Base-by-base conservation (phyloP, 2,329 filamentous ascomycete genomes). In the Phaeosphaeriaceae sp. region DNA sequence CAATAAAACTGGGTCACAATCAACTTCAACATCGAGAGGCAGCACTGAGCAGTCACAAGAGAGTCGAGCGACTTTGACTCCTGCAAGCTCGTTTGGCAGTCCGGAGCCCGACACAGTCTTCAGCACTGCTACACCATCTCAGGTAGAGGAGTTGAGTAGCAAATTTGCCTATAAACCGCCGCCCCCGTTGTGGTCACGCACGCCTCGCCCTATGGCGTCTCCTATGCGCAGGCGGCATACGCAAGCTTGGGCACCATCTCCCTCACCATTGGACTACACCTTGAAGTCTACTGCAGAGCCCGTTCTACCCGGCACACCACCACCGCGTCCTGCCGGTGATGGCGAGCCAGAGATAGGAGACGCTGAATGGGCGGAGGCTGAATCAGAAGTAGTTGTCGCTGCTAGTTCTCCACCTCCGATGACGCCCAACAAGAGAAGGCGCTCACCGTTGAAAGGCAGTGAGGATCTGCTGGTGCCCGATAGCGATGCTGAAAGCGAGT, bases 381-480 rank as follows among this genome's bases (percentile, higher is more conserved):
- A 76, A 51, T 60, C 74, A 2, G 69, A 77, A 50, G 58, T 76
- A 0, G 61, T 76, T 17, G 65, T 78, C 17, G 71, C 74, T 40
- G 67, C 72, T 7, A 74, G 70, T 33, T 68, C 58, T 41, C 73
- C 63, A 47, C 70, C 56, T 36, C 61, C 62, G 19, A 59, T 68
- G 10, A 62, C 69, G 11, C 61, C 69, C 25, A 51, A 56, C 6
- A 67, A 65, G 17, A 61, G 67, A 25, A 58, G 65, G 40, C 57
- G 62, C 25, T 65, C 66, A 15, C 62, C 67, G 1, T 48, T 75
- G 7, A 77, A 78, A 57, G 81, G 81, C 13, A 83, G 81, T 58
- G 81, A 83, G 60, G 81, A 83, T 50, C 56, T 82, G 19, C 65
- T 83, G 15, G 73, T 83, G 0, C 80, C 79, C 0, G 77, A 82